Conservation (phyloP, 169 alveolate genomes). For the Cryptosporidium andersoni region DNA sequence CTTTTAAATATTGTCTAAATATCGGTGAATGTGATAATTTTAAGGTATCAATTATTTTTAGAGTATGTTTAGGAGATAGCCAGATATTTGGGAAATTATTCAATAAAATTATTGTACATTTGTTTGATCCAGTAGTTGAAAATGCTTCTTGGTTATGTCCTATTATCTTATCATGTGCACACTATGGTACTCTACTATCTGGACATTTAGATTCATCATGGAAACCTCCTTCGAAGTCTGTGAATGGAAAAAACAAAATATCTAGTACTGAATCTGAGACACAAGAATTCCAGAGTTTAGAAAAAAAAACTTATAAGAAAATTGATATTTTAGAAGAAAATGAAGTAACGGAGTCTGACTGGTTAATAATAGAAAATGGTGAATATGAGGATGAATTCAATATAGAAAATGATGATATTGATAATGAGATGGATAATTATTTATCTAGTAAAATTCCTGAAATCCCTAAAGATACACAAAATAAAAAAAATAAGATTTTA, state of each 20-base stretch:
- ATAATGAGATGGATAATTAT: constrained; percentile 25
- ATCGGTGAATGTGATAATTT: neutral
- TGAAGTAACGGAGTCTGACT: constrained; percentile 49
- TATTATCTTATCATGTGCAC: constrained; percentile 13
- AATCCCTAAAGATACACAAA: neutral
- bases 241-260: neutral
- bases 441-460: constrained; percentile 16
- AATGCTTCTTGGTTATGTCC: constrained; percentile 54
- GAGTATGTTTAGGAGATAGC: neutral
- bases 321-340: constrained; percentile 32
- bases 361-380: constrained; percentile 15
- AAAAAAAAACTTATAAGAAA: constrained; percentile 3
- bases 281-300: neutral
- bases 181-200: constrained; percentile 16
- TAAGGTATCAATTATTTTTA: neutral
- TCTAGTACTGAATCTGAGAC: neutral
- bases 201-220: neutral
- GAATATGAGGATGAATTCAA: constrained; percentile 10
- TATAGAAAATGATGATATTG: constrained; percentile 10
- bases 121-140: constrained; percentile 16
- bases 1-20: constrained; percentile 14
- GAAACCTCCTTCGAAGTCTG: constrained; percentile 16
- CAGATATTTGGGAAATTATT: constrained; percentile 8
- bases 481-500: neutral
- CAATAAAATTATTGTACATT: neutral